Conservation (phyloP, 192 early-diverging fungal species). For the Coemansia sp. region DNA sequence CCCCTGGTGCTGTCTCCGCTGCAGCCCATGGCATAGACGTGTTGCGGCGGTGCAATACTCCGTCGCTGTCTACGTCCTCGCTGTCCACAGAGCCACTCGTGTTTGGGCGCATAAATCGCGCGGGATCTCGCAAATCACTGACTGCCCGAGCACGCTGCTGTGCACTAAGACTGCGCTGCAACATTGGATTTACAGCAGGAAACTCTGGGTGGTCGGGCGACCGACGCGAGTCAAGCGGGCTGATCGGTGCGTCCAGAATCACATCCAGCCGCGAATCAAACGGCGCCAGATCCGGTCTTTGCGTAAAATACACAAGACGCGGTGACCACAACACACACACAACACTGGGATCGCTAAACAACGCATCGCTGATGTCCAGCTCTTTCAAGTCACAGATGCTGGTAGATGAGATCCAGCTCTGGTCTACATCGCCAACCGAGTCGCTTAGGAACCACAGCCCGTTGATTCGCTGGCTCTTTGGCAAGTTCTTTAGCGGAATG, state of each 20-base stretch:
- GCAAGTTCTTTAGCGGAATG: constrained; percentile 4
- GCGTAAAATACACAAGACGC: constrained; percentile 56
- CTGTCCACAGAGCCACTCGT: neutral
- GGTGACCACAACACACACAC: constrained; percentile 54
- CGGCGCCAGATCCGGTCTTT: constrained; percentile 41
- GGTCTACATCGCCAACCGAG: constrained; percentile 27
- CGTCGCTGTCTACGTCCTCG: neutral
- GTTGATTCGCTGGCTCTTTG: constrained; percentile 13
- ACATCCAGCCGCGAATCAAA: constrained; percentile 18
- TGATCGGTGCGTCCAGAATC: constrained; percentile 18
- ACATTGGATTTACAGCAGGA: neutral
- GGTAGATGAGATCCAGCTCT: constrained; percentile 35
- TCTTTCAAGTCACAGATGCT: constrained; percentile 51
- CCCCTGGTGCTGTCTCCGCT: neutral
- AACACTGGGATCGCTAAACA: constrained; percentile 43
- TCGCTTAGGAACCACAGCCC: constrained; percentile 31
- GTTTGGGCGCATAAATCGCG: constrained; percentile 3
- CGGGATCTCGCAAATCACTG: constrained; percentile 30
- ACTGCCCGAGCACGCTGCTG: constrained; percentile 27
- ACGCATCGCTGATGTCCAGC: constrained; percentile 38
- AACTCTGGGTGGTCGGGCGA: neutral
- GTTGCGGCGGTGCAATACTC: constrained; percentile 33
- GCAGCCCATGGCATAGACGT: constrained; percentile 46
- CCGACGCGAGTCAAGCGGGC: constrained; percentile 4
- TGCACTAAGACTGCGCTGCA: constrained; percentile 32